Percentiles rank a stretch among this genome's conserved stretches.
These are phyloP conservation scores for Trichoderma asperelloides DNA, from an alignment of 495 filamentous ascomycete genomes.

Conservation along the genomic window DNA sequence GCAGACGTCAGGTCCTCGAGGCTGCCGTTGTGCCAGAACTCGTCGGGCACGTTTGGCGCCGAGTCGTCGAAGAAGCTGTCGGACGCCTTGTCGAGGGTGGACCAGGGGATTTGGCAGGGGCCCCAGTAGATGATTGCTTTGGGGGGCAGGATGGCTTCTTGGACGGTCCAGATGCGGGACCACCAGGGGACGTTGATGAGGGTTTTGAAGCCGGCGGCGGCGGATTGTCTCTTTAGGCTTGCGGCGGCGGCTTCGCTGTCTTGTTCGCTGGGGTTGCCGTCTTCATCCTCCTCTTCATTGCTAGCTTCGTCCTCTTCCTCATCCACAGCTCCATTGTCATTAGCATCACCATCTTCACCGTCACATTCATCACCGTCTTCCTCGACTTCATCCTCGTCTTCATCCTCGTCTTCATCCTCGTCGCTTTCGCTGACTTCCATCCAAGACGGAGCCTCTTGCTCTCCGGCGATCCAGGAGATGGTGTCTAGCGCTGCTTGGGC, in stretches of 20 bases:
- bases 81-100: background rate
- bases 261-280: too few relatives aligned
- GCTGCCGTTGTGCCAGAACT: conserved; percentile 7
- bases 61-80: conserved; percentile 10
- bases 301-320: too few relatives aligned
- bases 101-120: conserved; percentile 9
- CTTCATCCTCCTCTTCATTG: too few relatives aligned
- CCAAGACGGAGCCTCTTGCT: background rate
- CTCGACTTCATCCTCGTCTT: too few relatives aligned
- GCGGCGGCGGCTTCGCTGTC: too few relatives aligned
- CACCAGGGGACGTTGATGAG: conserved; percentile 18
- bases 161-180: conserved; percentile 20
- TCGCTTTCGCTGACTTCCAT: background rate
- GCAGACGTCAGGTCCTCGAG: background rate
- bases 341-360: too few relatives aligned
- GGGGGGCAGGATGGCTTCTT: conserved; percentile 17
- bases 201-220: conserved; percentile 5
- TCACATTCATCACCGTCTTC: too few relatives aligned
- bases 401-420: background rate
- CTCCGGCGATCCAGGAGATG: conserved; percentile 6
- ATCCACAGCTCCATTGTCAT: too few relatives aligned
- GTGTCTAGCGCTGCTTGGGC: conserved; percentile 8
- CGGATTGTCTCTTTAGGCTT: too few relatives aligned
- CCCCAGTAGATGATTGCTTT: conserved; percentile 14
- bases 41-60: background rate